Conservation (phyloP, 1,284 basidiomycete genomes). For the Ganoderma sinense region DNA sequence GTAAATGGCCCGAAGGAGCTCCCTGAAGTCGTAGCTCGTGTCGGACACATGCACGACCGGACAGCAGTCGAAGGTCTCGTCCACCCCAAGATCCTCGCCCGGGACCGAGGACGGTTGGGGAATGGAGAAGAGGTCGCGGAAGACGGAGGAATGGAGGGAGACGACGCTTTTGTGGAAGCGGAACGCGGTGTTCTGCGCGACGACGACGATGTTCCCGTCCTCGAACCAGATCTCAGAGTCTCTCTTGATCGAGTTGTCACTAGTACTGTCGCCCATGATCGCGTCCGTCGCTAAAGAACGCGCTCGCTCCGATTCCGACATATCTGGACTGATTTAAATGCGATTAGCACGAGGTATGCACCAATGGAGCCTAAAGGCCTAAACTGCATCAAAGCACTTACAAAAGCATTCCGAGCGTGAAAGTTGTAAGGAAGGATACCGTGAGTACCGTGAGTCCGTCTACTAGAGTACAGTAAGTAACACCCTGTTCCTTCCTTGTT, state of each 20-base stretch:
- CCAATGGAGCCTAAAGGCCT: neutral
- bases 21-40: constrained; percentile 16
- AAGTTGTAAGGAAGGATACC: no score
- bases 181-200: constrained; percentile 11
- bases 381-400: neutral
- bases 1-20: constrained; percentile 15
- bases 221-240: constrained; percentile 14
- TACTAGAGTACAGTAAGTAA: no score
- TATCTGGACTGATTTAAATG: neutral
- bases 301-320: neutral
- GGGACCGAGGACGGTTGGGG: constrained; percentile 8
- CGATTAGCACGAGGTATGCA: neutral
- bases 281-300: neutral
- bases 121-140: constrained; percentile 16
- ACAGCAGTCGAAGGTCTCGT: constrained; percentile 10
- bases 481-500: no score
- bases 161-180: constrained; percentile 16
- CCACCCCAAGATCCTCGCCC: neutral
- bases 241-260: neutral
- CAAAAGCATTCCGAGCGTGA: no score
- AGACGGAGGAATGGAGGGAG: constrained; percentile 12
- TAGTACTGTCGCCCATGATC: neutral
- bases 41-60: constrained; percentile 19
- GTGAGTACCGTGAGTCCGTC: no score
- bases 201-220: constrained; percentile 17